Percentiles rank a stretch among this genome's conserved stretches.
phyloP scores from a whole-genome alignment of 2,329 filamentous ascomycete genomes.

The Cercospora brassicicola region DNA sequence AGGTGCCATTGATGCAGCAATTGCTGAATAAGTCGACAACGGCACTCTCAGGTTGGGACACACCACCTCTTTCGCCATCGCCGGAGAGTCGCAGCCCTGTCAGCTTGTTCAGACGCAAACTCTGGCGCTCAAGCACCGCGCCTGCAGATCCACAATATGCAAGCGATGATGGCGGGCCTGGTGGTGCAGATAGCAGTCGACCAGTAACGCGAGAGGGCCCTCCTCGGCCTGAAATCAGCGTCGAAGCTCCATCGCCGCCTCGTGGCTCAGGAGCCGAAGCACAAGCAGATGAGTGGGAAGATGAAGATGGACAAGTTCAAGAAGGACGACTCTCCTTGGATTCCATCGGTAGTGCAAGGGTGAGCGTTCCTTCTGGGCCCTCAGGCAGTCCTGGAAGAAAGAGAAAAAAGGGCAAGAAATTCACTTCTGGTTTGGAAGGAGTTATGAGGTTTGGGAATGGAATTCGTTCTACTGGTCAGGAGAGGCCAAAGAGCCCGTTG shows the following conservation, averaged over 20 bases:
- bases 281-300: conserved; percentile 6
- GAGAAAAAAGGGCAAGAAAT: conserved; percentile 22
- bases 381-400: conserved; percentile 13
- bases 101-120: conserved; percentile 35
- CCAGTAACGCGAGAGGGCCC: conserved; percentile 18
- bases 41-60: conserved; percentile 38
- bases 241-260: conserved; percentile 14
- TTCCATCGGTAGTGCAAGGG: not conserved
- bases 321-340: conserved; percentile 7
- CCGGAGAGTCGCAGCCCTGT: conserved; percentile 35
- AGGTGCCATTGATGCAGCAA: conserved; percentile 50
- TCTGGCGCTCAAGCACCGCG: conserved; percentile 39
- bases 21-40: conserved; percentile 41
- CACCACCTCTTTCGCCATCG: conserved; percentile 41
- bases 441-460: conserved; percentile 10
- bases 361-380: not conserved
- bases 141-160: conserved; percentile 12
- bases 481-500: conserved; percentile 22
- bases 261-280: not conserved
- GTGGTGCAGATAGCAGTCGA: conserved; percentile 10
- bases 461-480: conserved; percentile 5
- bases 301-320: not conserved
- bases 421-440: not conserved
- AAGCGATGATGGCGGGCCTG: conserved; percentile 15
- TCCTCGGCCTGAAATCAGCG: conserved; percentile 5